These are phyloP conservation scores for Morella rubra DNA, from an alignment of 306 rosid genomes.

Conservation along the genomic window DNA sequence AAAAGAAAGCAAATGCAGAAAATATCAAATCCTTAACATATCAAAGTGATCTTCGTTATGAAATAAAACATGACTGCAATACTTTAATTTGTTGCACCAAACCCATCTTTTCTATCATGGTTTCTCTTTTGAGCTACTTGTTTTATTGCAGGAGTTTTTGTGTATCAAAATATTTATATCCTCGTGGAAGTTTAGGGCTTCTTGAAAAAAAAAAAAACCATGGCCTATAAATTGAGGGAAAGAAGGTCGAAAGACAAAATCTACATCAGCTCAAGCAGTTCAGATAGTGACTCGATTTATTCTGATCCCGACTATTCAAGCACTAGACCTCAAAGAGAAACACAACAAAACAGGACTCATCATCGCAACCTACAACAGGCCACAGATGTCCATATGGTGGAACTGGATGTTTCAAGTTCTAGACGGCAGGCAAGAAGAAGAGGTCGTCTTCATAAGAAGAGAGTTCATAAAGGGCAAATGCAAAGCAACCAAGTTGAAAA, in stretches of 20 bases:
- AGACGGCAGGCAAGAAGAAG: background rate
- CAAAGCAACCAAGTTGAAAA: background rate
- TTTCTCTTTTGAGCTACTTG: background rate
- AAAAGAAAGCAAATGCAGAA: background rate
- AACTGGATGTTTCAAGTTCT: background rate
- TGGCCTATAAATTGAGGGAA: slow-evolving; percentile 25
- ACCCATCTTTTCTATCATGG: background rate
- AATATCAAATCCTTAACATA: background rate
- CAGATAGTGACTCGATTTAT: slow-evolving; percentile 18
- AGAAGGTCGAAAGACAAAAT: slow-evolving; percentile 5
- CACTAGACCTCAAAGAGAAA: background rate
- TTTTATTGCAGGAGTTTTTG: slow-evolving; percentile 8
- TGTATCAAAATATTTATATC: too few relatives aligned
- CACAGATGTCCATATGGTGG: background rate
- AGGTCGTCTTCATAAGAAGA: slow-evolving; percentile 2
- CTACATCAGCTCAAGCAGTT: background rate
- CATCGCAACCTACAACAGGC: background rate
- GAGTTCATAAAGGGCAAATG: background rate
- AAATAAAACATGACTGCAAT: background rate
- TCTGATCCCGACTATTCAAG: slow-evolving; percentile 27
- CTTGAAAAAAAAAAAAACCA: background rate
- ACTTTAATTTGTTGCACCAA: background rate
- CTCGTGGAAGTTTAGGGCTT: background rate
- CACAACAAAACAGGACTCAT: background rate
- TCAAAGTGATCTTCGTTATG: background rate